These are phyloP conservation scores for Emericellopsis cladophorae DNA, from an alignment of 2,329 filamentous ascomycete species.

Conservation along the genomic window DNA sequence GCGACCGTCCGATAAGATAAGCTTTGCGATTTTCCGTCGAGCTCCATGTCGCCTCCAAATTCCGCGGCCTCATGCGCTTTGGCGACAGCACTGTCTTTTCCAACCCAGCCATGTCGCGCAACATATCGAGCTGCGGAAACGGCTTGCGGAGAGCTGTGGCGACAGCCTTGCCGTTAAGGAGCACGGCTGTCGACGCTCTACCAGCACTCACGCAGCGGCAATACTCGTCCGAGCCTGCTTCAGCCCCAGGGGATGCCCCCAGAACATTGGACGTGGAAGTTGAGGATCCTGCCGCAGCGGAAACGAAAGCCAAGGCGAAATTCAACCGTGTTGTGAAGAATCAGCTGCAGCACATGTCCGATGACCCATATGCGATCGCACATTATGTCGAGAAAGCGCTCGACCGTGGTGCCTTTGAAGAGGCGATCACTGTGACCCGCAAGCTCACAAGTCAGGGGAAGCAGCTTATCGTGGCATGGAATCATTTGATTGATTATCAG, in stretches of 20 bases:
- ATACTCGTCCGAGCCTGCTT: background rate
- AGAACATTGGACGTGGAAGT: slow-evolving; percentile 6
- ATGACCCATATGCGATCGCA: slow-evolving; percentile 63
- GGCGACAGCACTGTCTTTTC: background rate
- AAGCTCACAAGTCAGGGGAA: slow-evolving; percentile 53
- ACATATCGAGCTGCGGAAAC: slow-evolving; percentile 12
- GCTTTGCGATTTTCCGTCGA: background rate
- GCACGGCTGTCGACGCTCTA: background rate
- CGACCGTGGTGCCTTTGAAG: slow-evolving; percentile 42
- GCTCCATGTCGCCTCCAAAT: background rate
- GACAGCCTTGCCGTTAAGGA: background rate
- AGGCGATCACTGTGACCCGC: slow-evolving; percentile 57
- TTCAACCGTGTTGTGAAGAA: slow-evolving; percentile 1
- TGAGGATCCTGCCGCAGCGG: background rate
- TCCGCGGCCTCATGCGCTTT: background rate
- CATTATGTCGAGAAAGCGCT: slow-evolving; percentile 53
- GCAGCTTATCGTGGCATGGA: slow-evolving; percentile 71
- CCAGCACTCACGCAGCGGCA: background rate
- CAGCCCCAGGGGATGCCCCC: slow-evolving; percentile 9
- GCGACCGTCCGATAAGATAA: slow-evolving; percentile 12
- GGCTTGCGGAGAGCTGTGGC: slow-evolving; percentile 13
- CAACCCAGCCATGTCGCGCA: slow-evolving; percentile 11
- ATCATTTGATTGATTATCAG: slow-evolving; percentile 64
- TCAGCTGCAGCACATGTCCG: slow-evolving; percentile 18
- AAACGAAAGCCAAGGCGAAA: slow-evolving; percentile 1